A percentile compares a stretch with the other conserved stretches of the same genome.
These are phyloP conservation scores for Umbelopsis sp. DNA, from an alignment of 371 early-diverging fungal species.

Conservation along the genomic window DNA sequence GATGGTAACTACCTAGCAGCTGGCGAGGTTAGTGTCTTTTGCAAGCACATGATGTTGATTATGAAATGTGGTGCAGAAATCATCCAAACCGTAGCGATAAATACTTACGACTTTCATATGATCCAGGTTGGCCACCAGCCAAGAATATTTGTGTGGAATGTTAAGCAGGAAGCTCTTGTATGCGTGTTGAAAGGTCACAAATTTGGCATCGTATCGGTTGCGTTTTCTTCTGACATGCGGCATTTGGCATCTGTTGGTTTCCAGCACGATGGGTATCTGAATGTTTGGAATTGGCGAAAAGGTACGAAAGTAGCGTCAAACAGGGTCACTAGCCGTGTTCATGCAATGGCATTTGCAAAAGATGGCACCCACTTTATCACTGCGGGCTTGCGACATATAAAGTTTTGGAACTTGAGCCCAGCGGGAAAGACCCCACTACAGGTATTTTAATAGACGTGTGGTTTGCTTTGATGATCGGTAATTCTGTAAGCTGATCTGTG, in stretches of 20 bases:
- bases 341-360: slow-evolving; percentile 66
- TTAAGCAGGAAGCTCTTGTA: slow-evolving; percentile 53
- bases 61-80: no score
- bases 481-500: background rate
- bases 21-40: slow-evolving; percentile 66
- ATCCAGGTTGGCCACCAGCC: slow-evolving; percentile 83
- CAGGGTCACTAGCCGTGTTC: slow-evolving; percentile 71
- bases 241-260: slow-evolving; percentile 82
- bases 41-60: background rate
- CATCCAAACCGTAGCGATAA: no score
- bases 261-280: slow-evolving; percentile 84
- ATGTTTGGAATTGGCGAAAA: slow-evolving; percentile 84
- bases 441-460: slow-evolving; percentile 29
- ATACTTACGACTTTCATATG: background rate
- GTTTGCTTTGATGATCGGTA: background rate
- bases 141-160: slow-evolving; percentile 76
- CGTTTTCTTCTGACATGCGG: slow-evolving; percentile 77
- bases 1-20: slow-evolving; percentile 81
- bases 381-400: slow-evolving; percentile 78
- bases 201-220: slow-evolving; percentile 74
- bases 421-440: slow-evolving; percentile 42
- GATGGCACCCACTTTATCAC: slow-evolving; percentile 79
- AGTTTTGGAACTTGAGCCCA: slow-evolving; percentile 79
- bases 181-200: slow-evolving; percentile 78
- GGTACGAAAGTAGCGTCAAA: slow-evolving; percentile 70